These are phyloP conservation scores for Phoenix dactylifera DNA, from an alignment of 176 grass and related monocot species.

Conservation along the genomic window DNA sequence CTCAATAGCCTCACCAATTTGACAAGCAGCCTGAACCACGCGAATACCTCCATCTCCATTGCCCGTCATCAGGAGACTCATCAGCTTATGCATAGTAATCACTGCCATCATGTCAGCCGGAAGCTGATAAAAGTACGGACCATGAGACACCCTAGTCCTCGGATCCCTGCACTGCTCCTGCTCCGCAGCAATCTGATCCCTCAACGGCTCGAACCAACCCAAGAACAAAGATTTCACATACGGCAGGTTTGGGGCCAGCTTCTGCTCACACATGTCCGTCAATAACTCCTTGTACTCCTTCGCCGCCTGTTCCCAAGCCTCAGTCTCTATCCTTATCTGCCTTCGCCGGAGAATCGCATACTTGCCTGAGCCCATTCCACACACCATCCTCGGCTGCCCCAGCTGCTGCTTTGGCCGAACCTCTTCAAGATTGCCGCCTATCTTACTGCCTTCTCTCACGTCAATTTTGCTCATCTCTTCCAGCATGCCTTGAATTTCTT, in stretches of 20 bases:
- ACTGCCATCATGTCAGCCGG: slow-evolving; percentile 95
- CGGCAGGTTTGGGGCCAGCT: slow-evolving; percentile 81
- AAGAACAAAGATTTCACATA: slow-evolving; percentile 92
- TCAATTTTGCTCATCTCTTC: slow-evolving; percentile 5
- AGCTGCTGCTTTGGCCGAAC: not conserved
- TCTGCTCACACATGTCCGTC: slow-evolving; percentile 79
- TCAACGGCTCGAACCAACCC: slow-evolving; percentile 82
- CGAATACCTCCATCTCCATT: slow-evolving; percentile 48
- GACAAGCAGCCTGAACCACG: slow-evolving; percentile 49
- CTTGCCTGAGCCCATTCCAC: slow-evolving; percentile 32
- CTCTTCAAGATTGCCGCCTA: not conserved
- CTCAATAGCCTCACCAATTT: slow-evolving; percentile 71
- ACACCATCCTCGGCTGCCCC: slow-evolving; percentile 7
- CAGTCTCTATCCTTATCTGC: slow-evolving; percentile 76
- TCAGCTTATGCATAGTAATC: slow-evolving; percentile 97
- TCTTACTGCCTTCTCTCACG: not conserved
- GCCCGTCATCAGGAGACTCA: slow-evolving; percentile 82
- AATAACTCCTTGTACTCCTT: slow-evolving; percentile 81
- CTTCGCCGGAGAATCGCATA: slow-evolving; percentile 46
- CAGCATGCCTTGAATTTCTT: slow-evolving; percentile 3
- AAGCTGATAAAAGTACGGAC: slow-evolving; percentile 37
- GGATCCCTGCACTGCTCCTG: slow-evolving; percentile 37
- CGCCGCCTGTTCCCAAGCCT: slow-evolving; percentile 92
- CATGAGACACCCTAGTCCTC: slow-evolving; percentile 17
- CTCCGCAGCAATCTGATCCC: slow-evolving; percentile 49